phyloP scores from a whole-genome alignment of 164 flowering plant genomes.

The Liquidambar formosana region DNA sequence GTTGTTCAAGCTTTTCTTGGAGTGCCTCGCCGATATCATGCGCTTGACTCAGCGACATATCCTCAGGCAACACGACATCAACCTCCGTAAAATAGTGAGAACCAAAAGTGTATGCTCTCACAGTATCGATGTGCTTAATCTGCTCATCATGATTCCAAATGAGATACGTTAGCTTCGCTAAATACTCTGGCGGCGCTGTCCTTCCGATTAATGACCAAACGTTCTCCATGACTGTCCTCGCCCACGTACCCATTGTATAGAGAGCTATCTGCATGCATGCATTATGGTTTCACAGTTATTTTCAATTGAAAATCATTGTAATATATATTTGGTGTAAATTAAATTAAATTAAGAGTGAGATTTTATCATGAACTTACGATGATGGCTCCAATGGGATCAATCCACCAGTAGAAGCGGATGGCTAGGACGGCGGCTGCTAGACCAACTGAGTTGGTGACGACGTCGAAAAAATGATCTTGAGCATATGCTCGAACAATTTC shows the following conservation, averaged over 20 bases:
- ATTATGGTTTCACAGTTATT: too few relatives aligned
- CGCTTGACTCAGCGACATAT: conserved; percentile 58
- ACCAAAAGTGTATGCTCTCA: too few relatives aligned
- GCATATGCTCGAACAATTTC: conserved; percentile 80
- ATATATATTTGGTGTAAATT: too few relatives aligned
- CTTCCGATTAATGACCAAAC: conserved; percentile 71
- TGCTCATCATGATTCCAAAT: conserved; percentile 83
- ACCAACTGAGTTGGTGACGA: too few relatives aligned
- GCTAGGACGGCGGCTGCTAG: too few relatives aligned
- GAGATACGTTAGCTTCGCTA: conserved; percentile 68
- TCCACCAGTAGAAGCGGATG: too few relatives aligned
- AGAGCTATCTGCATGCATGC: conserved; percentile 71
- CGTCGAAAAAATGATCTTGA: conserved; percentile 79
- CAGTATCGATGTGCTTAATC: conserved; percentile 79
- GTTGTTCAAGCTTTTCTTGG: too few relatives aligned
- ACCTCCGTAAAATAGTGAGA: conserved; percentile 84
- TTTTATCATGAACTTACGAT: conserved; percentile 49
- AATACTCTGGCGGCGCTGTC: conserved; percentile 83
- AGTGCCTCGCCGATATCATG: too few relatives aligned
- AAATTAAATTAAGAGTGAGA: background rate
- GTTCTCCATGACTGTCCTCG: conserved; percentile 70
- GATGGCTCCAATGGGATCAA: conserved; percentile 80
- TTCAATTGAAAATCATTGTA: too few relatives aligned
- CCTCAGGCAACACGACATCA: conserved; percentile 74
- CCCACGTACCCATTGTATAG: conserved; percentile 79